Evolutionary conservation across 345 rosid genomes (phyloP).

Genomic region (Gossypium raimondii): DNA sequence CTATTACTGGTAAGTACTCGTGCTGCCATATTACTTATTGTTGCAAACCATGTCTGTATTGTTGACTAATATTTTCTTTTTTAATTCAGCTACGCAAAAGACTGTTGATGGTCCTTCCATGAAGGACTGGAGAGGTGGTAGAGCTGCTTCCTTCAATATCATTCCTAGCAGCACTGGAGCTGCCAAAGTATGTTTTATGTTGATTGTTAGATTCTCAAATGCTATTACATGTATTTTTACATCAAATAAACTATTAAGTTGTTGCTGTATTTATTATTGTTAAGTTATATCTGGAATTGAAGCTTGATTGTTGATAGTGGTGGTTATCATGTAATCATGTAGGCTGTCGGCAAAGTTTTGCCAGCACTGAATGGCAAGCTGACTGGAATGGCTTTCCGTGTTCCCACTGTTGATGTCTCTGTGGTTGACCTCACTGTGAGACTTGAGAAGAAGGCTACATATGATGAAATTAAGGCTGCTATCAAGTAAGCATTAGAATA

Average conservation of each 20-base stretch:
- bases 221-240: background rate
- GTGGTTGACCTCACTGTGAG: constrained; percentile 72
- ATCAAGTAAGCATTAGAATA: constrained; percentile 39
- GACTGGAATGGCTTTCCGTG: constrained; percentile 75
- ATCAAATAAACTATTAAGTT: background rate
- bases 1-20: constrained; percentile 46
- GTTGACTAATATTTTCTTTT: background rate
- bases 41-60: background rate
- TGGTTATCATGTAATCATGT: background rate
- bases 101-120: constrained; percentile 77
- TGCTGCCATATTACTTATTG: background rate
- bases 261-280: background rate
- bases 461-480: constrained; percentile 55
- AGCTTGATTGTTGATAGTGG: background rate
- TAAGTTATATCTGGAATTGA: background rate
- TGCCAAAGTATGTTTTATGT: constrained; percentile 43
- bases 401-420: constrained; percentile 70
- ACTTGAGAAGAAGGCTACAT: constrained; percentile 51
- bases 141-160: constrained; percentile 71
- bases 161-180: constrained; percentile 80
- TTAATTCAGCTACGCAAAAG: constrained; percentile 52
- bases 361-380: constrained; percentile 56
- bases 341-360: constrained; percentile 71
- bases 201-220: background rate
- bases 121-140: constrained; percentile 83